Conservation (phyloP, 176 grass and related monocot species). For the Carex parvula region DNA sequence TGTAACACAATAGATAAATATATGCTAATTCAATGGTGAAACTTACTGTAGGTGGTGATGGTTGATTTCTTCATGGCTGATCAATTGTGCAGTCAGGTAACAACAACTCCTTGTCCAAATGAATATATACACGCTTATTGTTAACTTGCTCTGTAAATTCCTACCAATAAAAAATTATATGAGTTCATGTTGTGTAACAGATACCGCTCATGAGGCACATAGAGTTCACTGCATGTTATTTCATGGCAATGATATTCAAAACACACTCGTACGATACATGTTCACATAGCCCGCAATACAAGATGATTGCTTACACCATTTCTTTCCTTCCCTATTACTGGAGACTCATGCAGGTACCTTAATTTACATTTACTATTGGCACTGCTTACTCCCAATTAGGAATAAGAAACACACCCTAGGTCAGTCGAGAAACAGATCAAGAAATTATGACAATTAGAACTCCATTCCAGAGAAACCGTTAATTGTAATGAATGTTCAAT, state of each 20-base stretch:
- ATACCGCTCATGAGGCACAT: slow-evolving; percentile 45
- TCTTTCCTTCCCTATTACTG: slow-evolving; percentile 53
- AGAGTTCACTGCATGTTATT: slow-evolving; percentile 44
- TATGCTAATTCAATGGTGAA: background rate
- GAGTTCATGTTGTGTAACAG: slow-evolving; percentile 10
- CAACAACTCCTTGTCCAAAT: background rate
- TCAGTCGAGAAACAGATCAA: background rate
- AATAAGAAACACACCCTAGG: background rate
- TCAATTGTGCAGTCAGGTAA: slow-evolving; percentile 50
- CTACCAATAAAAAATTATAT: background rate
- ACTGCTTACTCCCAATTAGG: background rate
- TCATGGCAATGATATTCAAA: slow-evolving; percentile 40
- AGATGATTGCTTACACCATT: slow-evolving; percentile 36
- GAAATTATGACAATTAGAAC: background rate
- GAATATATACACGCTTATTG: too few relatives aligned
- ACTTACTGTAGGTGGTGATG: slow-evolving; percentile 41
- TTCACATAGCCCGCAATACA: slow-evolving; percentile 36
- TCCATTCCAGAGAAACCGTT: background rate
- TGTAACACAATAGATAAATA: background rate
- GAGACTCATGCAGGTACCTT: slow-evolving; percentile 45
- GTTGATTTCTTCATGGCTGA: slow-evolving; percentile 57
- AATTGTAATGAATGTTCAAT: background rate
- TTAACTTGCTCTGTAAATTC: background rate
- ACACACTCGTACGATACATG: slow-evolving; percentile 37
- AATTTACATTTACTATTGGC: background rate